Base-by-base conservation (phyloP, 176 grass and related monocot genomes). In the Dactylis glomerata region DNA sequence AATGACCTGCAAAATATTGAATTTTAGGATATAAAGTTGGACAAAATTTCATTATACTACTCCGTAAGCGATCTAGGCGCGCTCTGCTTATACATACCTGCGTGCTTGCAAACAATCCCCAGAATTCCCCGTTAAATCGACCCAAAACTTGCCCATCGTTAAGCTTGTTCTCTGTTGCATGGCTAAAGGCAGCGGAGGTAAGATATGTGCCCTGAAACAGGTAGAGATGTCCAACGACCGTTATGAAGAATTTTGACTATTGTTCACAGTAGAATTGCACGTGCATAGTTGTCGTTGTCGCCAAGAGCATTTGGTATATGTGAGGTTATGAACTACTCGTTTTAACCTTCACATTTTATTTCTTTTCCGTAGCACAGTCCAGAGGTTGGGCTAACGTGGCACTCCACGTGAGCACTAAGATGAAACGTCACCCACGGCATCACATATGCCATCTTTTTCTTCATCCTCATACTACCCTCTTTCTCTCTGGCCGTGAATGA, bases 101-200 rank as follows among this genome's bases (percentile, higher is more conserved):
- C 45, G 72, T 75, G 45, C 72, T 75, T 51, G 72, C 72, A 22
- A 75, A 75, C 72, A 51, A 22, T 75, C 45, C 72, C 72, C 72
- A 75, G 72, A 75, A 75, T 13, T 75, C 45, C 2, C 72, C 72
- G 15, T 75, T 75, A 20, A 75, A 75, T 33, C 72, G 44, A 19
- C 45, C 72, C 45, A 75, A 75, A 75, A 51, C 72, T 22, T 75
- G 72, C 45, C 72, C 72, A 5, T 32, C 46, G 2, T 51, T 30
- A 20, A 75, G 72, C 15, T 75, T 51, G 72, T 75, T 75, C 72
- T 75, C 72, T 33, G 45, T 51, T 31, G 72, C 72, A 32, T 75
- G 72, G 45, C 72, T 75, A 9, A 75, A 22, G 72, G 45, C 72
- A 22, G 72, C 45, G 6, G 45, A 75, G 2, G 72, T 75, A 49